phyloP scores from a whole-genome alignment of 306 rosid species.

The Fragaria ananassa region DNA sequence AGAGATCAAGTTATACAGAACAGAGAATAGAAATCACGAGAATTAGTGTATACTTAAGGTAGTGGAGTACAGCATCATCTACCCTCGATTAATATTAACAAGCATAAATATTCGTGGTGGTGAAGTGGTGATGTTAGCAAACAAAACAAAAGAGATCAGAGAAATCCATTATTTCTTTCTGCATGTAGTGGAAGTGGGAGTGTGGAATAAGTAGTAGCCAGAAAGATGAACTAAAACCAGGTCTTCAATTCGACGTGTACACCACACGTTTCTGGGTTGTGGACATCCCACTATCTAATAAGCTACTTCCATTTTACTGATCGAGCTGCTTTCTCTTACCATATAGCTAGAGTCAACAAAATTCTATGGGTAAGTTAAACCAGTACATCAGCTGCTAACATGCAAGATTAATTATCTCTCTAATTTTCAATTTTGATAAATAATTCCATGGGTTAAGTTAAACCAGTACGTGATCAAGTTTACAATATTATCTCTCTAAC shows the following conservation, averaged over 20 bases:
- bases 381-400: not conserved
- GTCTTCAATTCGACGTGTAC: conserved; percentile 5
- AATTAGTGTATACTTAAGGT: not conserved
- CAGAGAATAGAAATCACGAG: not conserved
- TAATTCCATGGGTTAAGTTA: not conserved
- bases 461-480: not conserved
- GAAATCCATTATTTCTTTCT: not conserved
- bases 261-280: conserved; percentile 35
- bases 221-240: conserved; percentile 1
- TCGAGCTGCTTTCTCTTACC: not conserved
- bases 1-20: not conserved
- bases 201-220: not conserved
- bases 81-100: conserved; percentile 23
- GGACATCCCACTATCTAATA: conserved; percentile 39
- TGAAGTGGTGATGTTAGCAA: conserved; percentile 28
- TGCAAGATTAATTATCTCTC: not conserved
- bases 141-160: conserved; percentile 6
- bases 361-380: not conserved
- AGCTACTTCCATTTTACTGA: not conserved
- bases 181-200: conserved; percentile 25
- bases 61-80: conserved; percentile 52
- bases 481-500: not conserved
- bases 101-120: conserved; percentile 29
- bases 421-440: not conserved
- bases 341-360: not conserved